phyloP scores from a whole-genome alignment of 2,329 filamentous ascomycete genomes.

The Penicillium polonicum region DNA sequence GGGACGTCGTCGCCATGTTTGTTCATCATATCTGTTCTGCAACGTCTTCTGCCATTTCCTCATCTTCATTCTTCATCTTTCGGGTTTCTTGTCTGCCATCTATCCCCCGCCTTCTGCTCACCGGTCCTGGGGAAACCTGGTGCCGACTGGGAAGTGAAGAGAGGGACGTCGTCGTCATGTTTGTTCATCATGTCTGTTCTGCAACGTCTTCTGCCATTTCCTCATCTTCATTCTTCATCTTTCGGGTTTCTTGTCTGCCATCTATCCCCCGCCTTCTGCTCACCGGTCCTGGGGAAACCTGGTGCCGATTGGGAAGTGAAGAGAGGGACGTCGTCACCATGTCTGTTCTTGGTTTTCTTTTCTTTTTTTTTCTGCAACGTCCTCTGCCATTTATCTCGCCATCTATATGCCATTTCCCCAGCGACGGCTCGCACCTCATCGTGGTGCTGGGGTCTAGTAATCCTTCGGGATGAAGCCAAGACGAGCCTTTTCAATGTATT shows the following conservation, averaged over 20 bases:
- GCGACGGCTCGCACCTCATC: conserved; percentile 15
- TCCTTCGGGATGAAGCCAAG: conserved; percentile 14
- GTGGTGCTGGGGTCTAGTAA: conserved; percentile 16
- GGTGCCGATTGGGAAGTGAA: background rate
- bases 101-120: background rate
- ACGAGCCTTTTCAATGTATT: background rate
- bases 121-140: background rate
- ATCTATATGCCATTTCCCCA: conserved; percentile 1
- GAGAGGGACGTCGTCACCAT: background rate
- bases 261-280: background rate
- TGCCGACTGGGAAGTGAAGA: background rate
- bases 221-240: too few relatives aligned
- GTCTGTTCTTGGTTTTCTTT: background rate
- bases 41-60: background rate
- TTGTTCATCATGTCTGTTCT: too few relatives aligned
- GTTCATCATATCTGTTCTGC: too few relatives aligned
- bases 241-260: too few relatives aligned
- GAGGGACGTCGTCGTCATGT: background rate
- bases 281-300: background rate
- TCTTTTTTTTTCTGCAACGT: background rate
- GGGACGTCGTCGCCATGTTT: background rate
- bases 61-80: too few relatives aligned
- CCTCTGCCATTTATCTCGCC: background rate
- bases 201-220: background rate
- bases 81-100: too few relatives aligned